Evolutionary conservation across 139 green algal species (phyloP).

Genomic region (Eudorina sp.): DNA sequence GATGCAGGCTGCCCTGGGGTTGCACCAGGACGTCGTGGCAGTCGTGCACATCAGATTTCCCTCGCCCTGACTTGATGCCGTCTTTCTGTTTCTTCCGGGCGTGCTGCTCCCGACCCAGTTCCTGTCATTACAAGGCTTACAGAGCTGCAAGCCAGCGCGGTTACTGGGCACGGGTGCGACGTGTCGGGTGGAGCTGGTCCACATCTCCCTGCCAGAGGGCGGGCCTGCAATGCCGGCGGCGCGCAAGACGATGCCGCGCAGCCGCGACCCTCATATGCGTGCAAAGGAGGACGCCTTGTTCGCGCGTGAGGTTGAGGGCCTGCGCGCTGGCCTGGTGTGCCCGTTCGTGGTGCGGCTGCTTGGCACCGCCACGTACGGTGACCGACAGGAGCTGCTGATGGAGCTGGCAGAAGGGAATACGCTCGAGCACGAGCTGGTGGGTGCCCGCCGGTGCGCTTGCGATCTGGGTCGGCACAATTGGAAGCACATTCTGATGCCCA

Average conservation of each 20-base stretch:
- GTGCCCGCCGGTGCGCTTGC: too few species aligned
- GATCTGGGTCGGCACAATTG: too few species aligned
- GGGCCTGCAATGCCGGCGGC: not conserved
- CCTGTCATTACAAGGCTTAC: not conserved
- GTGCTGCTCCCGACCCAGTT: not conserved
- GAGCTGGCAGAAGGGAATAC: constrained; percentile 16
- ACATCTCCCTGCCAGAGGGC: not conserved
- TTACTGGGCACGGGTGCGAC: constrained; percentile 24
- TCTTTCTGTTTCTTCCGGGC: too few species aligned
- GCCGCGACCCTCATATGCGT: not conserved
- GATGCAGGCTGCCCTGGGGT: too few species aligned
- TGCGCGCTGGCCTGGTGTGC: not conserved
- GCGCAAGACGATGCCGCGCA: constrained; percentile 24
- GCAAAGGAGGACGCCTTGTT: constrained; percentile 21
- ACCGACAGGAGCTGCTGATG: constrained; percentile 36
- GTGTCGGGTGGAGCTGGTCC: constrained; percentile 2
- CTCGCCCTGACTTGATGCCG: too few species aligned
- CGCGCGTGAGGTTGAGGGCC: constrained; percentile 2
- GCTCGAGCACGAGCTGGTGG: constrained; percentile 31
- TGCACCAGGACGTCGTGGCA: too few species aligned
- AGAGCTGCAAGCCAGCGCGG: not conserved
- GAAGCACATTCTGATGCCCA: too few species aligned
- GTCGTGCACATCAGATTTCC: too few species aligned
- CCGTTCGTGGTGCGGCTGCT: constrained; percentile 31
- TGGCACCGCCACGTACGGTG: not conserved